Base-by-base conservation (phyloP, 2,329 filamentous ascomycete genomes). In the Pezicula neosporulosa region DNA sequence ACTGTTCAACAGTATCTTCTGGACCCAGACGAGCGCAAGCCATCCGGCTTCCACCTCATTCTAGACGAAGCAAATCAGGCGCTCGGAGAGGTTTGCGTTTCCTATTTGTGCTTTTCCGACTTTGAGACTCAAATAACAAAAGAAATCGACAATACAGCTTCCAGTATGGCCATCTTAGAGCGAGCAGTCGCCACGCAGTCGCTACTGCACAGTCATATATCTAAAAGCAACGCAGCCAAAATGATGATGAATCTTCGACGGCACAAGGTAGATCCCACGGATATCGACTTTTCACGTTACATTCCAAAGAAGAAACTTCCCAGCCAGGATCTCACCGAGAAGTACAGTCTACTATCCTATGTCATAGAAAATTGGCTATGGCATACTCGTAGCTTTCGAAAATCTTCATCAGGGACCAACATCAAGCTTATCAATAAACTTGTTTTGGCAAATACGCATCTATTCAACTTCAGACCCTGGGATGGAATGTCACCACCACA, bases 1-100 rank as follows among this genome's bases (percentile, higher is more conserved):
- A 58, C 56, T 4, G 54, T 58, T 6, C 51, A 54, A 35, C 54
- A 58, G 28, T 55, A 58, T 43, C 39, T 56, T 6, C 24, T 58
- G 15, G 15, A 36, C n/a, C 3, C 15, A 5, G 16, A 30, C 10
- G 12, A 13, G 3, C 19, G 5, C 4, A 13, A 5, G 8, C 12
- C 18, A 4, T 7, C 9, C 9, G 16, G 7, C 13, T 56, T 54
- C 16, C 49, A 51, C 15, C 54, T 55, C 13, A 47, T 43, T 2
- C 3, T 49, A 4, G 4, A 45, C 18, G 49, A 57, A 21, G 56
- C 50, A 1, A 51, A 56, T 13, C 6, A 45, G 13, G 46, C 51
- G 47, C 47, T 50, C 19, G 55, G 55, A n/a, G 38, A 55, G 15
- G 36, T 55, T 13, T 55, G 56, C 33, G 12, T 59, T 15, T 49